phyloP scores from a whole-genome alignment of 2,329 filamentous ascomycete species.

The Plectosphaerella plurivora region DNA sequence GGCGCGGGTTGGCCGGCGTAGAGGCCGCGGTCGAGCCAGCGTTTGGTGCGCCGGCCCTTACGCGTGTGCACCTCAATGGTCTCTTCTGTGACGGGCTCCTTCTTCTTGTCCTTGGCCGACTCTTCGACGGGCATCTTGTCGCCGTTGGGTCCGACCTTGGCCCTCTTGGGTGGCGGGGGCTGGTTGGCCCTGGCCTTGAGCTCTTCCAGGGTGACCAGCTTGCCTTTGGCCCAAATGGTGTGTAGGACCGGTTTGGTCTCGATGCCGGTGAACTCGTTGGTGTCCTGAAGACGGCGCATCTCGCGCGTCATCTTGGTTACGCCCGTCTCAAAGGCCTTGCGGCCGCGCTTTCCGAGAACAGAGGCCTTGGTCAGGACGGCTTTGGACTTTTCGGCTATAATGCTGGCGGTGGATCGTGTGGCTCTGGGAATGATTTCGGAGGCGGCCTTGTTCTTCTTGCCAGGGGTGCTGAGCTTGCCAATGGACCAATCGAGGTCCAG shows the following conservation, averaged over 20 bases:
- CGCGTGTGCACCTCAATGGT: conserved; percentile 23
- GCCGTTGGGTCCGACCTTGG: background rate
- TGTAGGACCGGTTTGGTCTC: conserved; percentile 53
- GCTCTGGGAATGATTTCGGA: conserved; percentile 23
- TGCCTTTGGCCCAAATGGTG: conserved; percentile 63
- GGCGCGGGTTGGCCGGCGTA: conserved; percentile 75
- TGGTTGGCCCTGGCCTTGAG: conserved; percentile 18
- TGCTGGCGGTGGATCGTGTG: conserved; percentile 37
- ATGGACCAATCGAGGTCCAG: conserved; percentile 39
- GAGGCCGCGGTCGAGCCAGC: conserved; percentile 76
- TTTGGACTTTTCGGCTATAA: conserved; percentile 30
- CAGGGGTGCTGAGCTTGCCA: conserved; percentile 29
- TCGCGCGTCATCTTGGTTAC: conserved; percentile 50
- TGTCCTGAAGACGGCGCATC: conserved; percentile 54
- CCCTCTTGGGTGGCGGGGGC: conserved; percentile 31
- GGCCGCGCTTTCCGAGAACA: conserved; percentile 56
- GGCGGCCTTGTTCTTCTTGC: conserved; percentile 4
- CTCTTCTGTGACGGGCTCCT: conserved; percentile 25
- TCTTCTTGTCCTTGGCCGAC: conserved; percentile 13
- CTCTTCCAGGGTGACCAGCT: conserved; percentile 47
- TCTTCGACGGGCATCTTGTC: background rate
- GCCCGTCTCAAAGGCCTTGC: conserved; percentile 47
- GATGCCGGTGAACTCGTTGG: conserved; percentile 57
- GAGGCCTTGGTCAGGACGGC: conserved; percentile 43
- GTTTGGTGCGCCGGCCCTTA: conserved; percentile 56